Conservation (phyloP, 257 asterid genomes). For the Oldenlandia corymbosa region DNA sequence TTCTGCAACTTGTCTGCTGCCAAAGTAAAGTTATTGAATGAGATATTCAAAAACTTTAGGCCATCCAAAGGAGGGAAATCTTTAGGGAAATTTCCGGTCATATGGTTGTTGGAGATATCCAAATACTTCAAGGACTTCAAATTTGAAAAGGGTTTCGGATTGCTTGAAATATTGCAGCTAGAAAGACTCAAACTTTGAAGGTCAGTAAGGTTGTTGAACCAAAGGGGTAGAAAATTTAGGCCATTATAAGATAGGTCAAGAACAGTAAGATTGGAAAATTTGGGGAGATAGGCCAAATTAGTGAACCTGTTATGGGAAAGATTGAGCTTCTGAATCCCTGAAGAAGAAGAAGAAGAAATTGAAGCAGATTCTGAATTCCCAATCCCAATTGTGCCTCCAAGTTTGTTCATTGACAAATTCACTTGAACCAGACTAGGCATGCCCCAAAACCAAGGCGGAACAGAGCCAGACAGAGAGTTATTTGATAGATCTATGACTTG, state of each 20-base stretch:
- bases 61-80: conserved; percentile 53
- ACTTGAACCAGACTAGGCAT: conserved; percentile 48
- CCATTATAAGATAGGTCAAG: conserved; percentile 61
- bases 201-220: conserved; percentile 54
- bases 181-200: conserved; percentile 58
- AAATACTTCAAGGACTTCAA: conserved; percentile 38
- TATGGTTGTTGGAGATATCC: conserved; percentile 50
- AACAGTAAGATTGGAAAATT: conserved; percentile 33
- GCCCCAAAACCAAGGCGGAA: conserved; percentile 51
- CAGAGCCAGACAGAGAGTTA: conserved; percentile 58
- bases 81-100: conserved; percentile 52
- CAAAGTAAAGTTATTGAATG: conserved; percentile 58
- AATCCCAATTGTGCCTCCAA: conserved; percentile 58
- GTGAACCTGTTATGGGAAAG: conserved; percentile 73
- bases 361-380: conserved; percentile 12
- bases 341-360: conserved; percentile 18
- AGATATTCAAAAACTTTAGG: conserved; percentile 59
- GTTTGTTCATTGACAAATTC: conserved; percentile 57
- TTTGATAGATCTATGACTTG: conserved; percentile 64
- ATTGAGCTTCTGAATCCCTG: conserved; percentile 41
- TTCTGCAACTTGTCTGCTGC: conserved; percentile 21
- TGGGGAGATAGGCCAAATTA: conserved; percentile 37
- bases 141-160: conserved; percentile 38
- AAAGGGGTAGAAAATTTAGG: conserved; percentile 36
- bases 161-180: conserved; percentile 54